A percentile compares a stretch with the other conserved stretches of the same genome.
Evolutionary conservation across 164 flowering plant species (phyloP).

Genomic region (Echeveria elegans): DNA sequence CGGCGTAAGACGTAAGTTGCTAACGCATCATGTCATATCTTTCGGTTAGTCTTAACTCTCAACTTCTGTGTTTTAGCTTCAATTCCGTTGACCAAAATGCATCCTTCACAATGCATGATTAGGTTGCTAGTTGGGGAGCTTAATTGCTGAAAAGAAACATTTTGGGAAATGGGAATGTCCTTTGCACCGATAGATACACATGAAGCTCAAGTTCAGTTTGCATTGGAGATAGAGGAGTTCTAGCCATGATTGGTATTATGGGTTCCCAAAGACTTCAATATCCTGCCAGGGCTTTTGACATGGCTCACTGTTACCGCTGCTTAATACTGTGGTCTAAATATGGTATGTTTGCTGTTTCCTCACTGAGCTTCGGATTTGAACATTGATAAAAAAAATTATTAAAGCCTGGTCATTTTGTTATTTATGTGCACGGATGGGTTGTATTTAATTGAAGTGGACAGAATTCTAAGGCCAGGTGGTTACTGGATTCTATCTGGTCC

Average conservation of each 20-base stretch:
- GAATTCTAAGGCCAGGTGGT: slow-evolving; percentile 90
- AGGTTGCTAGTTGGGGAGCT: slow-evolving; percentile 50
- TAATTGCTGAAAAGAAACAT: too few relatives aligned
- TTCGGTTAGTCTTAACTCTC: background rate
- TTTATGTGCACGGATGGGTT: slow-evolving; percentile 51
- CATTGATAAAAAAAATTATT: background rate
- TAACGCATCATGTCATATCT: too few relatives aligned
- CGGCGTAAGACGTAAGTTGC: slow-evolving; percentile 88
- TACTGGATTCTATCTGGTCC: slow-evolving; percentile 98
- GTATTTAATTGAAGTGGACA: slow-evolving; percentile 79
- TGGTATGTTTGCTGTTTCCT: slow-evolving; percentile 47
- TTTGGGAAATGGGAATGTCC: too few relatives aligned
- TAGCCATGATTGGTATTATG: too few relatives aligned
- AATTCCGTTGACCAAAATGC: too few relatives aligned
- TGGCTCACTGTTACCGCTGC: too few relatives aligned
- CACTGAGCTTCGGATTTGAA: background rate
- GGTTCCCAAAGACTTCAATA: too few relatives aligned
- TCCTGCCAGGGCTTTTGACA: too few relatives aligned
- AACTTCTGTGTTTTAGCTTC: too few relatives aligned
- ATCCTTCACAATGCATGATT: slow-evolving; percentile 8
- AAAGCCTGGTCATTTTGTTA: background rate
- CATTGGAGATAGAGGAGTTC: too few relatives aligned
- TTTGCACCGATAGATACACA: too few relatives aligned
- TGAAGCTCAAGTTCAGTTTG: too few relatives aligned
- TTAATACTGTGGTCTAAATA: slow-evolving; percentile 10